Evolutionary conservation across 768 basidiomycete species (phyloP).

Genomic region (Peribolospora kevripleyi): DNA sequence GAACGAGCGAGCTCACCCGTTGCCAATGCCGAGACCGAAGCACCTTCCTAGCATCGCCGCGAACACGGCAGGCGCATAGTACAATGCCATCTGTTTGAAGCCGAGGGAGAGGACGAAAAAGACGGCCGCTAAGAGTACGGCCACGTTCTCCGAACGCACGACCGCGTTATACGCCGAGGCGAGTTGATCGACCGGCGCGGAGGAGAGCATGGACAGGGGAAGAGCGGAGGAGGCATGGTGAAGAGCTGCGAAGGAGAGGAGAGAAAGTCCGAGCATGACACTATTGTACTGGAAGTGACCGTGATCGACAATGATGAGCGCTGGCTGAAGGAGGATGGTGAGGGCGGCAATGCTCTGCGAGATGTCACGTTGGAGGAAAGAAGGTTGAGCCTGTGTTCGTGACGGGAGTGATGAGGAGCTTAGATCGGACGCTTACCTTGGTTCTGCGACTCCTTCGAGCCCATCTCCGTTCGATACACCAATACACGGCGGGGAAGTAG

Average conservation of each 20-base stretch:
- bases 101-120: constrained; percentile 62
- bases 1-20: constrained; percentile 35
- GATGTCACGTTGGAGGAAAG: not conserved
- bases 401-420: not conserved
- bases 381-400: not conserved
- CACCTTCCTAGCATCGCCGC: constrained; percentile 77
- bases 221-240: too few relatives aligned
- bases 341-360: constrained; percentile 39
- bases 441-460: constrained; percentile 3
- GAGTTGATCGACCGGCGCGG: not conserved
- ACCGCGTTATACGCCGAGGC: constrained; percentile 42
- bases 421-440: constrained; percentile 31
- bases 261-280: constrained; percentile 54
- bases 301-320: constrained; percentile 59
- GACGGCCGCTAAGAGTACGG: constrained; percentile 50
- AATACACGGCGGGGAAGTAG: constrained; percentile 46
- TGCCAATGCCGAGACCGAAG: constrained; percentile 40
- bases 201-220: not conserved
- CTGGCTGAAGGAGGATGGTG: constrained; percentile 56
- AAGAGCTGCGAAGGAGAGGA: constrained; percentile 1
- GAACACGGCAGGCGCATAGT: constrained; percentile 76
- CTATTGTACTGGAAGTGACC: constrained; percentile 94
- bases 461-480: constrained; percentile 26
- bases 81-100: constrained; percentile 91
- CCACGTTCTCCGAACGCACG: constrained; percentile 40